phyloP scores from a whole-genome alignment of 108 stramenopile genomes.

The Schizochytrium sp. region DNA sequence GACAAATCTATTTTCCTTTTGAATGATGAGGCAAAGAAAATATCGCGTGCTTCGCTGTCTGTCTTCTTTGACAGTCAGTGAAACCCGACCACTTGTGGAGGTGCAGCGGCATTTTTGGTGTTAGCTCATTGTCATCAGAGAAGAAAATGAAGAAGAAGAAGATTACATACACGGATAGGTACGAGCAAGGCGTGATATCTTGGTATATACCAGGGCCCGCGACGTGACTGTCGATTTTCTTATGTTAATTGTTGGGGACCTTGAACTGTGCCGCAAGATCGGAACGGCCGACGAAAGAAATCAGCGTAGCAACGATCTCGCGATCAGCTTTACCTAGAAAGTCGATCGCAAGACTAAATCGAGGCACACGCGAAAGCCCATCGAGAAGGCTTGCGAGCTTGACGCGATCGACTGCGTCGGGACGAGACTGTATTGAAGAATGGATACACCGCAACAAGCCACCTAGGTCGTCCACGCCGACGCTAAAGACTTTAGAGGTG shows the following conservation, averaged over 20 bases:
- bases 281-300: neutral
- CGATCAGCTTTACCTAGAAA: neutral
- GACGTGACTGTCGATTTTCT: too few species aligned
- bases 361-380: neutral
- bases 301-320: neutral
- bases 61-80: too few species aligned
- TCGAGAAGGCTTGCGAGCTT: neutral
- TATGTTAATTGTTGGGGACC: neutral
- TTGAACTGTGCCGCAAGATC: neutral
- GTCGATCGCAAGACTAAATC: neutral
- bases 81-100: too few species aligned
- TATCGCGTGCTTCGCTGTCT: too few species aligned
- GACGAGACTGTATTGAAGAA: neutral
- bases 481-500: neutral
- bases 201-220: too few species aligned
- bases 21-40: too few species aligned
- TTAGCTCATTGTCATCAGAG: too few species aligned
- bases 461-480: neutral
- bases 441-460: neutral
- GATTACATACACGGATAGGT: too few species aligned
- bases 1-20: too few species aligned
- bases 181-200: too few species aligned
- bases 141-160: too few species aligned
- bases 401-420: neutral
- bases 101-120: too few species aligned